Evolutionary conservation across 257 asterid species (phyloP).

Genomic region (Solanum lycopersicoides): DNA sequence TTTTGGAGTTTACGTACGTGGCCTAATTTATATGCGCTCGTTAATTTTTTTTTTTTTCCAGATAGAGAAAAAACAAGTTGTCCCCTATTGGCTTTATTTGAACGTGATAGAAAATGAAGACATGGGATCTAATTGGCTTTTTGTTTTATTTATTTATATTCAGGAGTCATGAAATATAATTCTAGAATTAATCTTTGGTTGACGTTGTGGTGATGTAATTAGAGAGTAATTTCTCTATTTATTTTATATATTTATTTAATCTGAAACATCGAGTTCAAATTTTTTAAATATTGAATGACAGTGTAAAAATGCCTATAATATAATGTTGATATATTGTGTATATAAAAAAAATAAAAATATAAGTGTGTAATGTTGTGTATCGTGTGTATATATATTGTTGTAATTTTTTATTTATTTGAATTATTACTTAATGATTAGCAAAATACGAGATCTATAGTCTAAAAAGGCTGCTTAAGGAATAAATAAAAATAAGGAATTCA

Average conservation of each 20-base stretch:
- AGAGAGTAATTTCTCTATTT: background rate
- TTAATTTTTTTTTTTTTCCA: background rate
- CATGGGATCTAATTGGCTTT: background rate
- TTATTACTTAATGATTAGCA: no score
- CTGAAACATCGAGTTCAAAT: accelerated
- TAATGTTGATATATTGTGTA: background rate
- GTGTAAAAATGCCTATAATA: no score
- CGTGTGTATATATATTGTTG: no score
- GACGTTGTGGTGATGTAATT: background rate
- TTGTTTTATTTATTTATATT: background rate
- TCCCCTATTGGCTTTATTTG: background rate
- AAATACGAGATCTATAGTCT: background rate
- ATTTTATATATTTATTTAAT: background rate
- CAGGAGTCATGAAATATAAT: background rate
- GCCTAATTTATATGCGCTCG: constrained; percentile 21
- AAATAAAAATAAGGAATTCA: background rate
- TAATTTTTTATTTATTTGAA: no score
- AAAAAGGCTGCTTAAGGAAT: background rate
- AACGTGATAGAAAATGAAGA: background rate
- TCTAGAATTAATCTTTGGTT: background rate
- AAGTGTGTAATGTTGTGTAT: no score
- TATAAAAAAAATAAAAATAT: no score
- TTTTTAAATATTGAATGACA: no score
- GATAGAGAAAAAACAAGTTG: background rate
- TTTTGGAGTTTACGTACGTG: constrained; percentile 27